Percentiles rank a stretch among this genome's conserved stretches.
Evolutionary conservation across 2,329 filamentous ascomycete genomes (phyloP).

Genomic region (Thielaviopsis ethacetica): DNA sequence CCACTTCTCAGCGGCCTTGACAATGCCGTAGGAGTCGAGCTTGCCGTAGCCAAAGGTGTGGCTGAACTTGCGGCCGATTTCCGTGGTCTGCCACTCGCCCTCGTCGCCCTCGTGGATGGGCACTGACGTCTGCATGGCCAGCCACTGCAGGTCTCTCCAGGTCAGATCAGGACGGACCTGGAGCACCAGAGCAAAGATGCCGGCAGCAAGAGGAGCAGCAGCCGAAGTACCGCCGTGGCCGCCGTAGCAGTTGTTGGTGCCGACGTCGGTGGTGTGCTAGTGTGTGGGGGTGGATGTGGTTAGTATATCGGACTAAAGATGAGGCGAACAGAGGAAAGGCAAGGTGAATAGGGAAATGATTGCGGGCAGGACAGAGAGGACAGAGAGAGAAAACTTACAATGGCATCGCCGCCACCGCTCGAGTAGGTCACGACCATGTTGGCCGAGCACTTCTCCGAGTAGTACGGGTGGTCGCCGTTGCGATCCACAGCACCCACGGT

Average conservation of each 20-base stretch:
- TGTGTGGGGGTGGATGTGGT: background rate
- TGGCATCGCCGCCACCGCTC: conserved; percentile 73
- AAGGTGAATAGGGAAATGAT: background rate
- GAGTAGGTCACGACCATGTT: conserved; percentile 94
- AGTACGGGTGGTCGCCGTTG: conserved; percentile 77
- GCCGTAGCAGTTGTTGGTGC: conserved; percentile 59
- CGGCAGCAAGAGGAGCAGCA: conserved; percentile 80
- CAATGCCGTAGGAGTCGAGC: conserved; percentile 71
- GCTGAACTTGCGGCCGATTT: conserved; percentile 72
- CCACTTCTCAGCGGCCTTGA: conserved; percentile 75
- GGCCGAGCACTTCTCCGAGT: conserved; percentile 91
- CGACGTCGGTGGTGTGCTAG: conserved; percentile 86
- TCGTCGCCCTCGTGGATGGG: conserved; percentile 52
- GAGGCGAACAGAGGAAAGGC: background rate
- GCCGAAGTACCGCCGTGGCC: conserved; percentile 92
- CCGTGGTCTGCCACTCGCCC: conserved; percentile 67
- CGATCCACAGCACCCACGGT: conserved; percentile 87
- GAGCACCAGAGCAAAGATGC: conserved; percentile 78
- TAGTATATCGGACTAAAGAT: conserved; percentile 2
- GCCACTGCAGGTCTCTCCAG: conserved; percentile 90
- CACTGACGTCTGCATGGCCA: conserved; percentile 70
- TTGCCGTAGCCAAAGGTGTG: conserved; percentile 95
- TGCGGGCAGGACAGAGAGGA: too few relatives aligned
- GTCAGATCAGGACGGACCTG: conserved; percentile 71
- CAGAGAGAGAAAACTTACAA: conserved; percentile 35